phyloP scores from a whole-genome alignment of 164 flowering plant species.

The Liriodendron chinense region DNA sequence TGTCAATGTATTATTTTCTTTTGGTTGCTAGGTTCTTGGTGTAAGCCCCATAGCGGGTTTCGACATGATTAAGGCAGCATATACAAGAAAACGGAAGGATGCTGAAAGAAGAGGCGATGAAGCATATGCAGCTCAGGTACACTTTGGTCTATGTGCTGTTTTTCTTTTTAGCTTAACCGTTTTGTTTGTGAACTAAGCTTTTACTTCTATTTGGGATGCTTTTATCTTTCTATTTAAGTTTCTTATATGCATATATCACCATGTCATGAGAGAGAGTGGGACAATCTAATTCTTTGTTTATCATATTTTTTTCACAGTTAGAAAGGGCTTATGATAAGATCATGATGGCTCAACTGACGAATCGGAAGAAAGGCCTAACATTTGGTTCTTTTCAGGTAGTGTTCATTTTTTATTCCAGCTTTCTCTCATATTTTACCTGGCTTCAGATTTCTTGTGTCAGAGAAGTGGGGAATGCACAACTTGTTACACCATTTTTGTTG shows the following conservation, averaged over 20 bases:
- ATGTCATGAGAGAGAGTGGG: not conserved
- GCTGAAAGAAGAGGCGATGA: conserved; percentile 89
- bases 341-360: conserved; percentile 79
- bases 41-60: conserved; percentile 83
- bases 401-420: not conserved
- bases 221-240: not conserved
- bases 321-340: conserved; percentile 92
- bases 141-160: conserved; percentile 15
- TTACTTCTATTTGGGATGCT: not conserved
- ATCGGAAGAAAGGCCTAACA: conserved; percentile 83
- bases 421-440: not conserved
- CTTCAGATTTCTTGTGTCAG: not conserved
- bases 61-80: conserved; percentile 67
- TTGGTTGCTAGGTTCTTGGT: conserved; percentile 56
- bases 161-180: not conserved
- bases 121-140: conserved; percentile 56
- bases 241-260: not conserved
- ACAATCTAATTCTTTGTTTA: not conserved
- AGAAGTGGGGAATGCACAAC: too few relatives aligned
- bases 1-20: not conserved
- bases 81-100: conserved; percentile 68
- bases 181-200: not conserved
- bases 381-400: conserved; percentile 81
- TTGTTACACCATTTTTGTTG: too few relatives aligned
- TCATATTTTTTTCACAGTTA: conserved; percentile 45